These are phyloP conservation scores for Cyclostephanos invisitatus DNA, from an alignment of 108 stramenopile species.

Conservation along the genomic window DNA sequence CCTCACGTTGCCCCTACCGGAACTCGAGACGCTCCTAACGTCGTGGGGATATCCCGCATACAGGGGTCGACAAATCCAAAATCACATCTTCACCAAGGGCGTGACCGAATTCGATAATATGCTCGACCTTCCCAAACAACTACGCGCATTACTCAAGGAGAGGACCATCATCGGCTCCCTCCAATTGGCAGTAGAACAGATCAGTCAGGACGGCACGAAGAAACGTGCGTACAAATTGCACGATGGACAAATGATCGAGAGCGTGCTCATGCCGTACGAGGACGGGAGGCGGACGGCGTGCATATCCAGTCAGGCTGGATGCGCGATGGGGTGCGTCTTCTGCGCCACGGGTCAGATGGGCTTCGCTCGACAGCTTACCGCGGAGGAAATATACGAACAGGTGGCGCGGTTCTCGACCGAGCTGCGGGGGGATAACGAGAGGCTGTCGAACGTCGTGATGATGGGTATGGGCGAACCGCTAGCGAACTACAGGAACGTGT, in stretches of 20 bases:
- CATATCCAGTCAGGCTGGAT: conserved; percentile 95
- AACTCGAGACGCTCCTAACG: conserved; percentile 59
- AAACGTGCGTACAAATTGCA: conserved; percentile 89
- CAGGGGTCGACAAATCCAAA: conserved; percentile 84
- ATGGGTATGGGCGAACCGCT: conserved; percentile 98
- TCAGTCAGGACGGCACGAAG: conserved; percentile 88
- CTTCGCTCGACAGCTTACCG: conserved; percentile 88
- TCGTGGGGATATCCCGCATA: conserved; percentile 80
- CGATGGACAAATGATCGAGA: conserved; percentile 95
- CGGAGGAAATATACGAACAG: conserved; percentile 93
- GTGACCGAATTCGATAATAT: conserved; percentile 76
- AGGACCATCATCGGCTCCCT: conserved; percentile 63
- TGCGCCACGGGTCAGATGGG: conserved; percentile 96
- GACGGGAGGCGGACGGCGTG: conserved; percentile 96
- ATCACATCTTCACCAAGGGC: conserved; percentile 84
- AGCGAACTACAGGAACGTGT: conserved; percentile 93
- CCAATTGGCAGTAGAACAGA: conserved; percentile 62
- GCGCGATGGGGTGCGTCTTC: conserved; percentile 89
- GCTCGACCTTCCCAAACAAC: conserved; percentile 80
- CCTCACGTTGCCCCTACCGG: conserved; percentile 56
- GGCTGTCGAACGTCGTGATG: conserved; percentile 93
- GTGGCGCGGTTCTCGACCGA: conserved; percentile 78
- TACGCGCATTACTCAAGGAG: conserved; percentile 62
- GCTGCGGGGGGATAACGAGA: conserved; percentile 54
- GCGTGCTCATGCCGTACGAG: conserved; percentile 96